Evolutionary conservation across 192 early-diverging fungal genomes (phyloP).

Genomic region (Entomortierella chlamydospora): DNA sequence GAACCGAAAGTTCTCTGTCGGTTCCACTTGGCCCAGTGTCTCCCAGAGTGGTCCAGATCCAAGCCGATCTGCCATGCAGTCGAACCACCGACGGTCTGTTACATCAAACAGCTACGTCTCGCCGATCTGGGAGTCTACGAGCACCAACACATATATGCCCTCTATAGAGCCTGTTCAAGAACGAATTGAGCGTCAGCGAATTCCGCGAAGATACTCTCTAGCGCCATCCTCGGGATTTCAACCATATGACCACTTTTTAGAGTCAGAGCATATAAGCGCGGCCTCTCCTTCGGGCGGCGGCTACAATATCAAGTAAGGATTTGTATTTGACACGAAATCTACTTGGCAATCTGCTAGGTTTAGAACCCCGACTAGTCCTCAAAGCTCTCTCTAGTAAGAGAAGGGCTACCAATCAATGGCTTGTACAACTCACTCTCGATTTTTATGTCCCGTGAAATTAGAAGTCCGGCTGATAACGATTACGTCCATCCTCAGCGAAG

Average conservation of each 20-base stretch:
- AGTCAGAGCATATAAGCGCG: slow-evolving; percentile 13
- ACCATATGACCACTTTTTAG: slow-evolving; percentile 37
- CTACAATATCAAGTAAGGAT: slow-evolving; percentile 16
- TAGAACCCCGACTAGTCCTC: slow-evolving; percentile 3
- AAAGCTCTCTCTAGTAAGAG: too few species aligned
- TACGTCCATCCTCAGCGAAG: slow-evolving; percentile 54
- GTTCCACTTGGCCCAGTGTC: slow-evolving; percentile 28
- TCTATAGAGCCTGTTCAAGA: neutral
- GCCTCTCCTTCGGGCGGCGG: neutral
- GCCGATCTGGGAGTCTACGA: slow-evolving; percentile 38
- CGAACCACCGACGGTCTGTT: slow-evolving; percentile 27
- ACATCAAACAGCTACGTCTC: slow-evolving; percentile 17
- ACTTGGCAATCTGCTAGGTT: slow-evolving; percentile 3
- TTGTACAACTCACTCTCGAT: neutral
- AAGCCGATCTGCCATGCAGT: neutral
- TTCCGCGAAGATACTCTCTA: slow-evolving; percentile 28
- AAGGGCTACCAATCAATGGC: too few species aligned
- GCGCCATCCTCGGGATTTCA: slow-evolving; percentile 48
- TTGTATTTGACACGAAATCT: neutral
- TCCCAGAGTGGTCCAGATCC: neutral
- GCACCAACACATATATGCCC: neutral
- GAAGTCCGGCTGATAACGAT: slow-evolving; percentile 14
- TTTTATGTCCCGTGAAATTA: slow-evolving; percentile 5
- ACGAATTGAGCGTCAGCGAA: slow-evolving; percentile 7
- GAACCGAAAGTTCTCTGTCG: slow-evolving; percentile 11